Evolutionary conservation across 2,329 filamentous ascomycete genomes (phyloP).

Genomic region (Aspergillus pseudonomiae): DNA sequence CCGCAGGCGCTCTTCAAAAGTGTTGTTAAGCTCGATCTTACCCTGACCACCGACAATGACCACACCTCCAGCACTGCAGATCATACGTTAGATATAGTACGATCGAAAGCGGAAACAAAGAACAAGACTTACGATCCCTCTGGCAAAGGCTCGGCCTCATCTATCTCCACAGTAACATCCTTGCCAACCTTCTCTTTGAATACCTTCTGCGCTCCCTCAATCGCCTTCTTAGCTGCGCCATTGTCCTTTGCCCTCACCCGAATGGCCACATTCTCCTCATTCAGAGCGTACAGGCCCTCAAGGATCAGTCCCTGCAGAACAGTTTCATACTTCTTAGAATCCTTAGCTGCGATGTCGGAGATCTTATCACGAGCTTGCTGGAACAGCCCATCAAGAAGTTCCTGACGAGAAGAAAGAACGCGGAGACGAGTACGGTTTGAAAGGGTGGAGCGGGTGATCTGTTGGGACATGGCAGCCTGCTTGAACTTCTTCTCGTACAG

Average conservation of each 20-base stretch:
- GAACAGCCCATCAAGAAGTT: constrained; percentile 88
- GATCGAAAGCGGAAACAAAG: constrained; percentile 13
- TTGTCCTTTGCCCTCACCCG: constrained; percentile 79
- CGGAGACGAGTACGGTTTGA: constrained; percentile 94
- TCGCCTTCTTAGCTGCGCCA: constrained; percentile 74
- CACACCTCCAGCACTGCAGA: constrained; percentile 76
- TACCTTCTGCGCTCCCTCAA: constrained; percentile 74
- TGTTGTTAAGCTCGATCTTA: constrained; percentile 99
- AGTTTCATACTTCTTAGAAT: constrained; percentile 67
- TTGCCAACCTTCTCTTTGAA: constrained; percentile 78
- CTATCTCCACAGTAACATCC: constrained; percentile 70
- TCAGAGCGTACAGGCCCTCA: constrained; percentile 86
- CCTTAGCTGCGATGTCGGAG: constrained; percentile 59
- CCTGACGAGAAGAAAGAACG: constrained; percentile 83
- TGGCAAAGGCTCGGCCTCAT: constrained; percentile 77
- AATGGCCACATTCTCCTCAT: constrained; percentile 75
- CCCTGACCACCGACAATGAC: constrained; percentile 78
- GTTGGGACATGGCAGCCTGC: constrained; percentile 96
- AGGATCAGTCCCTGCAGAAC: constrained; percentile 80
- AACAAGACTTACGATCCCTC: constrained; percentile 73
- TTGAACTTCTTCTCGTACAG: constrained; percentile 99
- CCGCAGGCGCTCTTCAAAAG: constrained; percentile 85
- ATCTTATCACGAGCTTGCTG: constrained; percentile 77
- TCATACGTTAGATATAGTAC: constrained; percentile 14
- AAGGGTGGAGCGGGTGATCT: constrained; percentile 95